Evolutionary conservation across 1,284 basidiomycete genomes (phyloP).

Genomic region (Cryptococcus hybrid): DNA sequence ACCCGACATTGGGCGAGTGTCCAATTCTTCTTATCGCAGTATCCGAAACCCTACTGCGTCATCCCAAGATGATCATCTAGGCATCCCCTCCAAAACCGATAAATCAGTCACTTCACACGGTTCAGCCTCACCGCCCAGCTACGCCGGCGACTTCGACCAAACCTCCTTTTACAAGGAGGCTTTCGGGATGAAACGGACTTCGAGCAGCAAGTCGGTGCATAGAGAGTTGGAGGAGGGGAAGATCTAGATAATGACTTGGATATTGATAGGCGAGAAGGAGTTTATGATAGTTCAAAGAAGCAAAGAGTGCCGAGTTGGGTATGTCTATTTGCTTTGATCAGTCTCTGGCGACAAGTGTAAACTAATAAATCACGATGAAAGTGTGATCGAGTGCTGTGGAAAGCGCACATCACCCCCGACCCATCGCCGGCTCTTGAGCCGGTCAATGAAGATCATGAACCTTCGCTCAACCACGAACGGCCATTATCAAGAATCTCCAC

Average conservation of each 20-base stretch:
- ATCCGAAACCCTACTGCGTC: background rate
- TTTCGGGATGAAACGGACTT: slow-evolving; percentile 32
- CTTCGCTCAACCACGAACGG: slow-evolving; percentile 8
- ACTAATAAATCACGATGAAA: slow-evolving; percentile 5
- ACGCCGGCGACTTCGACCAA: slow-evolving; percentile 1
- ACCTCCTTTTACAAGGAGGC: slow-evolving; percentile 7
- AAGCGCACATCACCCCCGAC: slow-evolving; percentile 40
- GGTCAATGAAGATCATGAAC: background rate
- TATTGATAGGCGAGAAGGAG: slow-evolving; percentile 46
- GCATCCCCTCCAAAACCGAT: background rate
- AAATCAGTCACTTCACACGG: background rate
- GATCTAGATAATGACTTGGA: slow-evolving; percentile 29
- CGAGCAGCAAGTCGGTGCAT: slow-evolving; percentile 26
- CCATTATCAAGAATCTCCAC: slow-evolving; percentile 28
- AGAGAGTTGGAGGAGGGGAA: slow-evolving; percentile 18
- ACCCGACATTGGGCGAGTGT: slow-evolving; percentile 1
- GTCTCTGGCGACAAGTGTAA: background rate
- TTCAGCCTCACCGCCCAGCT: slow-evolving; percentile 1
- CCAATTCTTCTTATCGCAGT: slow-evolving; percentile 6
- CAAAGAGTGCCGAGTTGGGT: too few relatives aligned
- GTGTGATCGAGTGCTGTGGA: slow-evolving; percentile 52
- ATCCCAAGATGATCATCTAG: background rate
- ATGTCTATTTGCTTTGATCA: background rate
- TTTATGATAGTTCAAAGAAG: slow-evolving; percentile 55
- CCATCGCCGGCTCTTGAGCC: slow-evolving; percentile 1